These are phyloP conservation scores for Phytophthora brassicae DNA, from an alignment of 352 stramenopile species.

Conservation along the genomic window DNA sequence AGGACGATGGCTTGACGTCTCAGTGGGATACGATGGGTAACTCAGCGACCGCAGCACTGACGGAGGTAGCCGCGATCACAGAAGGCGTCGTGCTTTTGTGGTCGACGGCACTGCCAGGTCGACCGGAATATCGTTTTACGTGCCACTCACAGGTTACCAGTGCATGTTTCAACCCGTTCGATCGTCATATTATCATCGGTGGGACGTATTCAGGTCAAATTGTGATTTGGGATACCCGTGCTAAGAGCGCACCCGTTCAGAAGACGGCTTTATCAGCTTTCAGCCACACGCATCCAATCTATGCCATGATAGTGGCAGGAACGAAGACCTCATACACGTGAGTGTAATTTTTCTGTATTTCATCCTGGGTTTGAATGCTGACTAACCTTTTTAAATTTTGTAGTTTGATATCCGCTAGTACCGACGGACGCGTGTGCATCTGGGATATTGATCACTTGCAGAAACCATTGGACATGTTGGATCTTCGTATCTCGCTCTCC, in stretches of 20 bases:
- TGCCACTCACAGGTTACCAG: constrained; percentile 86
- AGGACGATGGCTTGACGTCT: constrained; percentile 44
- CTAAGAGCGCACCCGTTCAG: constrained; percentile 78
- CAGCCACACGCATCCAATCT: constrained; percentile 88
- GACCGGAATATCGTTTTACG: constrained; percentile 86
- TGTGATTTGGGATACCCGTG: constrained; percentile 86
- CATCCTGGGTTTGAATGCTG: neutral
- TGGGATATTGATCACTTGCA: constrained; percentile 88
- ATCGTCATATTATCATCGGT: constrained; percentile 83
- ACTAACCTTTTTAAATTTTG: constrained; percentile 10
- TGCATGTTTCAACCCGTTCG: constrained; percentile 87
- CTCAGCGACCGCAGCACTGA: constrained; percentile 46
- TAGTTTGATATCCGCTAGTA: constrained; percentile 85
- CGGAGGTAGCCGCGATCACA: constrained; percentile 60
- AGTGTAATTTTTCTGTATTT: constrained; percentile 18
- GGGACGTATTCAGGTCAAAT: constrained; percentile 87
- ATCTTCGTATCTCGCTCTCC: constrained; percentile 78
- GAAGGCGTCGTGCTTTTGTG: constrained; percentile 85
- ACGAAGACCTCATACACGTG: constrained; percentile 85
- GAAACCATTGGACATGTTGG: constrained; percentile 80
- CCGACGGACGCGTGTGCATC: constrained; percentile 82
- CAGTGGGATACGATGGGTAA: constrained; percentile 79
- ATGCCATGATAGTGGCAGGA: constrained; percentile 81
- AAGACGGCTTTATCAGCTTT: constrained; percentile 81
- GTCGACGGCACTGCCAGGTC: constrained; percentile 79